phyloP scores from a whole-genome alignment of 78 protist genomes.

The Kipferlia bialata region DNA sequence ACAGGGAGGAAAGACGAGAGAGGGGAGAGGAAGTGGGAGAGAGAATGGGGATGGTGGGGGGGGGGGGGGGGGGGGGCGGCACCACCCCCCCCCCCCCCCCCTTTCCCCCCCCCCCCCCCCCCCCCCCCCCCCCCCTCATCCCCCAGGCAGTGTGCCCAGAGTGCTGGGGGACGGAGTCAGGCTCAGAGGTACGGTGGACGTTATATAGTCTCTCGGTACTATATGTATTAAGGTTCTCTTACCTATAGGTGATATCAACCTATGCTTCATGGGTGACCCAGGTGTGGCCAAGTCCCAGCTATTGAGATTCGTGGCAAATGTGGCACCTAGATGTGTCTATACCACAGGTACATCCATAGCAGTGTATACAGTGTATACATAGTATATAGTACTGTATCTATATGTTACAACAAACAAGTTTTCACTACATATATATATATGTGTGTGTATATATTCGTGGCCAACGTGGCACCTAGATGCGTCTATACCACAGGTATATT shows the following conservation, averaged over 20 bases:
- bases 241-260: constrained; percentile 87
- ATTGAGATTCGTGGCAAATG: constrained; percentile 47
- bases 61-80: too few relatives aligned
- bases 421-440: constrained; percentile 13
- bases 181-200: too few relatives aligned
- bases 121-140: background rate
- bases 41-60: too few relatives aligned
- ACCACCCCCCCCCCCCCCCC: too few relatives aligned
- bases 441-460: too few relatives aligned
- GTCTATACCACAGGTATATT: too few relatives aligned
- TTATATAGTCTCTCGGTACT: too few relatives aligned
- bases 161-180: background rate
- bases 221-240: too few relatives aligned
- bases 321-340: constrained; percentile 63
- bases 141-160: background rate
- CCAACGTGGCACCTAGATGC: constrained; percentile 40
- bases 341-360: too few relatives aligned
- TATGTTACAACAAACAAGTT: constrained; percentile 35
- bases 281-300: constrained; percentile 99
- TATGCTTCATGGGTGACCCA: constrained; percentile 97
- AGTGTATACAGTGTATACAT: too few relatives aligned
- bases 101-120: background rate
- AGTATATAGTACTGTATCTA: constrained; percentile 1
- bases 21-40: too few relatives aligned
- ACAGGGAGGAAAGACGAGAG: too few relatives aligned